Evolutionary conservation across 2,329 filamentous ascomycete species (phyloP).

Genomic region (Lachnellula cervina): DNA sequence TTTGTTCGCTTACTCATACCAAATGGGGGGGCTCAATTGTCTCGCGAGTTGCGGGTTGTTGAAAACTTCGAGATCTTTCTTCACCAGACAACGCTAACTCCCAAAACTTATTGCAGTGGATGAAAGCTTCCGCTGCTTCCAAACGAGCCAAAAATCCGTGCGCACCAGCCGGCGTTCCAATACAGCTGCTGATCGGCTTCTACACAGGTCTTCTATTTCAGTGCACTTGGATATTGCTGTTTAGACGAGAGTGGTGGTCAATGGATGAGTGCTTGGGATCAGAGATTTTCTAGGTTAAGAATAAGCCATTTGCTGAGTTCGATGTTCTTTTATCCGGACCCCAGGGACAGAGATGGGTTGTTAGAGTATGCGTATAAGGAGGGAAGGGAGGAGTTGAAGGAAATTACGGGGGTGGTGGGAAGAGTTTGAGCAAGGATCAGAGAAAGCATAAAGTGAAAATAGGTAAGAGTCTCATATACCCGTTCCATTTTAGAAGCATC

Average conservation of each 20-base stretch:
- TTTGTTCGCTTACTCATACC: too few species aligned
- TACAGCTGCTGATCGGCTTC: slow-evolving; percentile 32
- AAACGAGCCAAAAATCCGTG: slow-evolving; percentile 35
- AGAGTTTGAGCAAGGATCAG: slow-evolving; percentile 74
- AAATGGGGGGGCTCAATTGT: slow-evolving; percentile 41
- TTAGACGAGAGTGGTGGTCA: slow-evolving; percentile 57
- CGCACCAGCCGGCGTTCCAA: slow-evolving; percentile 31
- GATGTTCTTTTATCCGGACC: slow-evolving; percentile 80
- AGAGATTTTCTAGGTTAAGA: slow-evolving; percentile 61
- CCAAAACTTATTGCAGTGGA: not conserved
- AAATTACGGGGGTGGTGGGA: slow-evolving; percentile 71
- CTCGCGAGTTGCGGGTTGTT: too few species aligned
- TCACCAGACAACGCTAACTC: too few species aligned
- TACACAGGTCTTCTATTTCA: slow-evolving; percentile 14
- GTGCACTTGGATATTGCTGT: slow-evolving; percentile 47
- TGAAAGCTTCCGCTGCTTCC: slow-evolving; percentile 54
- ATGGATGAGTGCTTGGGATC: slow-evolving; percentile 70
- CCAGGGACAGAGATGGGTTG: slow-evolving; percentile 67
- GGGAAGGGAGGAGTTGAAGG: slow-evolving; percentile 56
- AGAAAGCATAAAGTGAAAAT: slow-evolving; percentile 55
- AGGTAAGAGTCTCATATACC: slow-evolving; percentile 35
- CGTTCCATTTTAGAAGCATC: not conserved
- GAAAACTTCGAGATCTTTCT: too few species aligned
- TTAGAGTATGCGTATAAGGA: slow-evolving; percentile 62
- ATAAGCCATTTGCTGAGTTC: slow-evolving; percentile 71